phyloP scores from a whole-genome alignment of 139 green algal species.

The Axilococcus clingmanii region DNA sequence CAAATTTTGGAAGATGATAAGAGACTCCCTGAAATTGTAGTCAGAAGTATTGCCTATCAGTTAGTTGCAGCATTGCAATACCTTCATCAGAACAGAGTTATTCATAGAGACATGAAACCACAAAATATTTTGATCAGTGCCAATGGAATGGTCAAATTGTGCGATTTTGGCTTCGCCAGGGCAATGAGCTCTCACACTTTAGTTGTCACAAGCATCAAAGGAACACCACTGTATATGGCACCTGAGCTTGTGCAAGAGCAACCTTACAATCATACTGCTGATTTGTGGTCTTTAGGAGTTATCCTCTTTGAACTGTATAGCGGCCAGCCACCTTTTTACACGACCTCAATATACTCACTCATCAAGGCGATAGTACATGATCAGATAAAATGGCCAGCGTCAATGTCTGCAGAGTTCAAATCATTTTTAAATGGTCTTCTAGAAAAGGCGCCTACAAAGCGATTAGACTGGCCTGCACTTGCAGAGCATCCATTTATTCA shows the following conservation, averaged over 20 bases:
- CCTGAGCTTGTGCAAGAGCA: slow-evolving; percentile 97
- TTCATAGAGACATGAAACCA: slow-evolving; percentile 90
- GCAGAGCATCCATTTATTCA: slow-evolving; percentile 94
- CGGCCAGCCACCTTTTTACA: slow-evolving; percentile 97
- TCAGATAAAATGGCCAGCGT: slow-evolving; percentile 77
- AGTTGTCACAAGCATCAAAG: slow-evolving; percentile 91
- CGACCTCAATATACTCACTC: slow-evolving; percentile 94
- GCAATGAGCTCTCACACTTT: slow-evolving; percentile 89
- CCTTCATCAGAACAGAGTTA: slow-evolving; percentile 88
- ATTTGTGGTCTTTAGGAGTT: slow-evolving; percentile 96
- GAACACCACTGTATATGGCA: slow-evolving; percentile 98
- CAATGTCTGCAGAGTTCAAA: slow-evolving; percentile 81
- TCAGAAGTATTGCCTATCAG: slow-evolving; percentile 78
- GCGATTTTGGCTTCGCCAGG: slow-evolving; percentile 85
- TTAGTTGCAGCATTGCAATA: slow-evolving; percentile 90
- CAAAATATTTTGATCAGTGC: slow-evolving; percentile 75
- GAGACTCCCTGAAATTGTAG: slow-evolving; percentile 70
- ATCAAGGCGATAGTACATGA: slow-evolving; percentile 93
- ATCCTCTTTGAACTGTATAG: slow-evolving; percentile 98
- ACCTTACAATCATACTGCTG: slow-evolving; percentile 88
- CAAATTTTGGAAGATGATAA: slow-evolving; percentile 95
- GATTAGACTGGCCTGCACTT: slow-evolving; percentile 86
- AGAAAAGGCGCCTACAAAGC: slow-evolving; percentile 78
- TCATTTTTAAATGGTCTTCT: slow-evolving; percentile 92
- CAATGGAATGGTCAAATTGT: slow-evolving; percentile 64